A percentile compares a stretch with the other conserved stretches of the same genome.
These are phyloP conservation scores for Naganishia sp. DNA, from an alignment of 1,284 basidiomycete genomes.

Conservation along the genomic window DNA sequence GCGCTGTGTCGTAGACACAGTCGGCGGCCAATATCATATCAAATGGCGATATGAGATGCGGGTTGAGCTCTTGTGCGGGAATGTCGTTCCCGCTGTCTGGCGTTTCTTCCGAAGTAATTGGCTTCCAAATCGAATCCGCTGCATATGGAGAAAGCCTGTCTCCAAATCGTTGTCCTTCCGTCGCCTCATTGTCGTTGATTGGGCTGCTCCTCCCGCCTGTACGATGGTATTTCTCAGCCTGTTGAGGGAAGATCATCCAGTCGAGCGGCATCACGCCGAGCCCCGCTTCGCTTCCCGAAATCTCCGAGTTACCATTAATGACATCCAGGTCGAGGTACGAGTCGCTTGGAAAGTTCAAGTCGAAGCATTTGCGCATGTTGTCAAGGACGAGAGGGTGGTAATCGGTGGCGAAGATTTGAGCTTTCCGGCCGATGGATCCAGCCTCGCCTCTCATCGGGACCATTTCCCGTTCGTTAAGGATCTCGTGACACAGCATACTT, in stretches of 20 bases:
- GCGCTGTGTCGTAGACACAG: conserved; percentile 53
- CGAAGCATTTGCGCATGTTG: conserved; percentile 71
- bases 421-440: conserved; percentile 34
- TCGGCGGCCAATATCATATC: conserved; percentile 52
- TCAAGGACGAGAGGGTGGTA: conserved; percentile 71
- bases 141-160: conserved; percentile 9
- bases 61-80: background rate
- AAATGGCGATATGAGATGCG: conserved; percentile 37
- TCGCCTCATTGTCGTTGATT: background rate
- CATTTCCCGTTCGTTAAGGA: conserved; percentile 54
- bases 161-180: background rate
- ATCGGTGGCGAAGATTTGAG: conserved; percentile 71
- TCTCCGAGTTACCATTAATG: background rate
- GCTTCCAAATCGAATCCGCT: conserved; percentile 18
- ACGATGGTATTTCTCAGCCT: conserved; percentile 14
- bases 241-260: conserved; percentile 64
- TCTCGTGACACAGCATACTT: conserved; percentile 64
- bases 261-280: conserved; percentile 63
- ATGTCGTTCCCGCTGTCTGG: background rate
- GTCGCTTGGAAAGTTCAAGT: conserved; percentile 59
- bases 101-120: background rate
- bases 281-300: conserved; percentile 34
- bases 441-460: background rate
- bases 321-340: conserved; percentile 12
- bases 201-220: background rate